phyloP scores from a whole-genome alignment of 805 yeast species.

The Debaryomyces tyrocola region DNA sequence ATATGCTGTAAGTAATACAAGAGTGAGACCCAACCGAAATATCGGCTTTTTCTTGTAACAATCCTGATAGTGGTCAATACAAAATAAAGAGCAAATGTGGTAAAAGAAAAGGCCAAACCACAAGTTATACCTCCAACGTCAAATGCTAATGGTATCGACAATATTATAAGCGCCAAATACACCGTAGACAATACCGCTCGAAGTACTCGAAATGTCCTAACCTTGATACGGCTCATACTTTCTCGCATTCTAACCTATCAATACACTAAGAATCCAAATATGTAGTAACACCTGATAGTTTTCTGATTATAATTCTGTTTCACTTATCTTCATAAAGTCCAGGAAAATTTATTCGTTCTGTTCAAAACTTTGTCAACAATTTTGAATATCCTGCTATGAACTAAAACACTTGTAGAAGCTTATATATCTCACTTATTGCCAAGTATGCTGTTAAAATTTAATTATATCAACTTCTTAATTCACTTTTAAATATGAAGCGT shows the following conservation, averaged over 20 bases:
- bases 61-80: conserved; percentile 71
- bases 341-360: too few species aligned
- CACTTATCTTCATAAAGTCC: too few species aligned
- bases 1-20: conserved; percentile 81
- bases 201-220: not conserved
- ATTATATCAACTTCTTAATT: too few species aligned
- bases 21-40: conserved; percentile 45
- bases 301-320: too few species aligned
- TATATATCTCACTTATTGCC: too few species aligned
- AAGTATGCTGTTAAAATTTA: too few species aligned
- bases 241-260: not conserved
- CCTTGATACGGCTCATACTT: not conserved
- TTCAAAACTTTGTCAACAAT: too few species aligned
- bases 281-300: too few species aligned
- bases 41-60: conserved; percentile 40
- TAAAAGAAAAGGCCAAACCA: conserved; percentile 82
- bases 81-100: conserved; percentile 59
- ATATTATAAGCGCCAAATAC: conserved; percentile 65
- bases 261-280: too few species aligned
- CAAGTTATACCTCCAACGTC: conserved; percentile 91
- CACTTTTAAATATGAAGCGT: too few species aligned
- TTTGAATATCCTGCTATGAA: too few species aligned
- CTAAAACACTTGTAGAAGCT: too few species aligned
- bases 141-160: conserved; percentile 89
- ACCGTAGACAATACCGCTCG: conserved; percentile 51